Evolutionary conservation across 1,284 basidiomycete species (phyloP), one percentile per base, ranked within the genome.

Genomic region (Porodaedalea pini): DNA sequence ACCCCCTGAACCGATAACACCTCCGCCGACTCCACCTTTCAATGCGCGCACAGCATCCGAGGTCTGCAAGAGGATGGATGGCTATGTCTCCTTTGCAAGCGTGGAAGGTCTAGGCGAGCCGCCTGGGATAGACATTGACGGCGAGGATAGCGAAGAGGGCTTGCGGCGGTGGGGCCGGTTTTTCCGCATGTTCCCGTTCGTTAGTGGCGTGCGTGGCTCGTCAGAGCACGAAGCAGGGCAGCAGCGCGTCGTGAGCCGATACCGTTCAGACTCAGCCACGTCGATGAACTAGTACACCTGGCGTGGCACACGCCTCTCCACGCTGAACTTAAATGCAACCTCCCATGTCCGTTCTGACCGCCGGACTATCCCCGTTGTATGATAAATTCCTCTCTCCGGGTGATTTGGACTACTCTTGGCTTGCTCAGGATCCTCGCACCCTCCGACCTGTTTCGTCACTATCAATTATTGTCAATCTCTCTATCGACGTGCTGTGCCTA

Each of bases 21-120:
- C 70, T 45, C 62, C 69, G 32, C 66, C 68, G 27, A 64, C 65
- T 57, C 74, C 66, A 50, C 72, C 71, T 27, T 88, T 88, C 74
- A 83, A 88, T 64, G 83, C 78, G 6, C 77, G 80, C 29, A 78
- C 76, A 10, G 86, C 86, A 2, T 78, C 78, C 19, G 79, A 76
- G 37, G 77, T 76, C 56, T 81, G 83, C 63, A 75, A 75, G 32
- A 69, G 75, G 41, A 79, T 83, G 55, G 76, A 82, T 19, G 86
- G 86, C 1, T 88, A 87, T 63, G 82, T 88, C 32, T 80, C 77
- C 17, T 88, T 88, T 62, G 76, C 83, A 31, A 79, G 74, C 56
- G 77, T 88, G 8, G 85, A 86, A 69, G 86, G 86, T n/a, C 72
- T 88, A 25, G 86, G 86, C 0, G 73, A 73, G 15, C 86, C 85